Evolutionary conservation across 2,329 filamentous ascomycete genomes (phyloP).

Genomic region (Fusarium gaditjirri): DNA sequence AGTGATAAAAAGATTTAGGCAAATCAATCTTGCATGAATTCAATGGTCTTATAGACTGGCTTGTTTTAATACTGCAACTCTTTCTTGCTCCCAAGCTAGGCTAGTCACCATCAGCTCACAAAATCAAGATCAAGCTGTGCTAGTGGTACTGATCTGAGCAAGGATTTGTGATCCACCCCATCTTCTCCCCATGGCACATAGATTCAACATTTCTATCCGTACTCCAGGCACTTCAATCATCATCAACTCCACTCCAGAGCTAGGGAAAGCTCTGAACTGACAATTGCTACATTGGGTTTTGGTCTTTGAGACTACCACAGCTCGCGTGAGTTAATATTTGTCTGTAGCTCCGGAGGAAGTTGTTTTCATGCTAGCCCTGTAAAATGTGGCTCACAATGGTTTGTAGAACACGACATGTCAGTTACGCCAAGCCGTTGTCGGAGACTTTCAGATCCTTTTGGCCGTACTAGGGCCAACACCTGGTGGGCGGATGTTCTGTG

Average conservation of each 20-base stretch:
- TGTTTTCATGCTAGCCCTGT: background rate
- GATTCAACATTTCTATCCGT: background rate
- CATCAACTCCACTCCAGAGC: background rate
- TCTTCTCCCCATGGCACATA: background rate
- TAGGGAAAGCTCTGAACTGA: background rate
- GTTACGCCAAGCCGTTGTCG: slow-evolving; percentile 23
- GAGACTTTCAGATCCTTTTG: slow-evolving; percentile 11
- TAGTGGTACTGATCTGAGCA: background rate
- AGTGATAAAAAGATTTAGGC: background rate
- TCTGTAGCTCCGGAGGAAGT: background rate
- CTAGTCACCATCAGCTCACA: background rate
- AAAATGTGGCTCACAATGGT: background rate
- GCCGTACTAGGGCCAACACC: background rate
- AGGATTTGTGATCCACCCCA: background rate
- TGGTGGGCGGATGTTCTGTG: background rate
- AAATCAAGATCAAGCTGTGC: background rate
- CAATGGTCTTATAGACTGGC: background rate
- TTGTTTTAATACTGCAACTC: background rate
- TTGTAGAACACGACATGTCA: slow-evolving; percentile 29
- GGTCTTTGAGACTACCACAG: background rate
- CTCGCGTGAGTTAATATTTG: background rate
- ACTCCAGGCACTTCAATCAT: background rate
- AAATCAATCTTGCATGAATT: background rate
- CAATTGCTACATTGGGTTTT: background rate
- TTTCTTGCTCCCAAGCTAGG: background rate